Evolutionary conservation across 257 asterid species (phyloP).

Genomic region (Eustoma russellianum): DNA sequence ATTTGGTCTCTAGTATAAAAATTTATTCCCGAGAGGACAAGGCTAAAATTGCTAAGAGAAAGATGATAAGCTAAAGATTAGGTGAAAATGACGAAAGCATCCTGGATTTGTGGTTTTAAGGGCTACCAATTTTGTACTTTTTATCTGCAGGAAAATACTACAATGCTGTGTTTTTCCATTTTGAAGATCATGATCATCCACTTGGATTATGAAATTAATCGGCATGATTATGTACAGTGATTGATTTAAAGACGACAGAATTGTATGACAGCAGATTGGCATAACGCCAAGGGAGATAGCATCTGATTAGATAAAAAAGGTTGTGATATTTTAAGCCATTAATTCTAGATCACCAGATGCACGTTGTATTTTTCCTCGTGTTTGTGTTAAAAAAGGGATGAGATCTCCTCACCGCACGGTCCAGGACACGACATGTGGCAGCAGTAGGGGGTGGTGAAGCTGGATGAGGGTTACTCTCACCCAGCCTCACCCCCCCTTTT

Average conservation of each 20-base stretch:
- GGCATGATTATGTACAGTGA: neutral
- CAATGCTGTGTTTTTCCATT: neutral
- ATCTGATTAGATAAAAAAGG: neutral
- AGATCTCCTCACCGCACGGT: too few species aligned
- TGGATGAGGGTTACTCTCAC: too few species aligned
- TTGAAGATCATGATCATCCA: neutral
- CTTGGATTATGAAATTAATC: neutral
- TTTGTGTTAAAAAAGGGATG: too few species aligned
- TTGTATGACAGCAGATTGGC: neutral
- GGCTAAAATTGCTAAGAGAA: neutral
- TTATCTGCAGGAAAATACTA: neutral
- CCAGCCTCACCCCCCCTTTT: too few species aligned
- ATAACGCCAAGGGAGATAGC: neutral
- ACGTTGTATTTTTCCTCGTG: too few species aligned
- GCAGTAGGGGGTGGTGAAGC: too few species aligned
- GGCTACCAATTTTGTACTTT: neutral
- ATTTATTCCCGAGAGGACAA: too few species aligned
- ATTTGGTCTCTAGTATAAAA: too few species aligned
- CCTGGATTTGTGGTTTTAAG: neutral
- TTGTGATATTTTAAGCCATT: too few species aligned
- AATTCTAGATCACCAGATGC: too few species aligned
- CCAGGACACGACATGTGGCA: too few species aligned
- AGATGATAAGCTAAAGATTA: slow-evolving; percentile 1
- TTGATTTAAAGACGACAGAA: neutral
- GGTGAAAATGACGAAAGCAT: slow-evolving; percentile 8